phyloP scores from a whole-genome alignment of 1,284 basidiomycete species.

The Quambalaria eucalypti region DNA sequence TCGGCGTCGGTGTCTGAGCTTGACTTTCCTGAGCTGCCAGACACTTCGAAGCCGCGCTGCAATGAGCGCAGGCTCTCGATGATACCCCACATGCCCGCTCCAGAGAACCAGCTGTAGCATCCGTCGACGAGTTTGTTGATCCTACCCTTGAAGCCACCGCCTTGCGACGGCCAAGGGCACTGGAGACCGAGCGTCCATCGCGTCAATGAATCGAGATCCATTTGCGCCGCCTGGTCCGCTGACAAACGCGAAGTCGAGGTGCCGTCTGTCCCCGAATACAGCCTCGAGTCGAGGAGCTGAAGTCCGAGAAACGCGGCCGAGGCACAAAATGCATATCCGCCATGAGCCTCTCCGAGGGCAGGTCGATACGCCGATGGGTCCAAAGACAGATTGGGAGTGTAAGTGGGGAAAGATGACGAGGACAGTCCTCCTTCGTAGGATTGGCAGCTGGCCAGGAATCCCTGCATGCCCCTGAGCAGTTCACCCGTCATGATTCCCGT shows the following conservation, averaged over 20 bases:
- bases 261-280: slow-evolving; percentile 5
- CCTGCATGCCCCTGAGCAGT: slow-evolving; percentile 56
- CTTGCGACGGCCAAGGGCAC: slow-evolving; percentile 57
- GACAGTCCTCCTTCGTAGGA: slow-evolving; percentile 97
- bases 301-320: slow-evolving; percentile 75
- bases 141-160: slow-evolving; percentile 84
- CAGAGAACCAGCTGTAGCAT: slow-evolving; percentile 93
- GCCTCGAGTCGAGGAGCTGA: slow-evolving; percentile 50
- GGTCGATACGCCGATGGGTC: slow-evolving; percentile 45
- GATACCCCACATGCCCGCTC: slow-evolving; percentile 77
- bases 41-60: neutral
- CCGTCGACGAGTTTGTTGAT: slow-evolving; percentile 98
- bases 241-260: neutral
- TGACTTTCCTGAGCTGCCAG: neutral
- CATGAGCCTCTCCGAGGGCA: slow-evolving; percentile 84
- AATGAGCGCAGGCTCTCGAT: slow-evolving; percentile 55
- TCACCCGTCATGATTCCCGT: slow-evolving; percentile 79
- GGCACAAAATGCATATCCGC: slow-evolving; percentile 91
- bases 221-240: neutral
- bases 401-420: slow-evolving; percentile 65
- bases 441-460: slow-evolving; percentile 66
- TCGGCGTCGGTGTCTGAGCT: neutral
- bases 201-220: neutral
- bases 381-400: slow-evolving; percentile 17
- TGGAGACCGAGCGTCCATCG: neutral